Evolutionary conservation across 2,329 filamentous ascomycete species (phyloP).

Genomic region (Ascochyta viciae-villosae): DNA sequence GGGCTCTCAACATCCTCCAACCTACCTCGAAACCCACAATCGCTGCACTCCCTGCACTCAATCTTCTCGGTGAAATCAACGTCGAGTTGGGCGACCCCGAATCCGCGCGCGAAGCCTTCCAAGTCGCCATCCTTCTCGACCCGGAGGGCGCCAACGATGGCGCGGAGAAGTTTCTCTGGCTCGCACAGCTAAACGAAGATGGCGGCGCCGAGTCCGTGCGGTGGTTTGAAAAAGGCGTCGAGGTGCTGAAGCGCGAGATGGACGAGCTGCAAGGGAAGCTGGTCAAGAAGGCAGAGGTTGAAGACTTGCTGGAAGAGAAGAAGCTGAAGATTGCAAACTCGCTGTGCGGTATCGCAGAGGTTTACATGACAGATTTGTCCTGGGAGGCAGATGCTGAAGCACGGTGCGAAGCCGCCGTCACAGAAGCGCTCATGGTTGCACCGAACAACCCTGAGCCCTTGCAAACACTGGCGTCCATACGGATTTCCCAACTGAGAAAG

Average conservation of each 20-base stretch:
- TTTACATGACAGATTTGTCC: slow-evolving; percentile 98
- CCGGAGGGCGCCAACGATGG: slow-evolving; percentile 82
- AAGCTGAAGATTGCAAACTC: slow-evolving; percentile 84
- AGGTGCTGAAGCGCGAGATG: slow-evolving; percentile 75
- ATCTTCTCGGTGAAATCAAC: slow-evolving; percentile 80
- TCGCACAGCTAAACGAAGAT: slow-evolving; percentile 82
- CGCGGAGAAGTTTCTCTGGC: slow-evolving; percentile 91
- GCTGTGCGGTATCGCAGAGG: slow-evolving; percentile 92
- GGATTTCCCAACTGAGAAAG: slow-evolving; percentile 82
- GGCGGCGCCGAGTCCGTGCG: slow-evolving; percentile 66
- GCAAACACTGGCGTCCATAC: slow-evolving; percentile 91
- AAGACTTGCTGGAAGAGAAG: slow-evolving; percentile 66
- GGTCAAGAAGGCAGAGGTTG: slow-evolving; percentile 43
- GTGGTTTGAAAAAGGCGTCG: slow-evolving; percentile 73
- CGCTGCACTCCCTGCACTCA: slow-evolving; percentile 70
- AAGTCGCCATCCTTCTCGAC: slow-evolving; percentile 77
- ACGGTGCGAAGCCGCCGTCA: slow-evolving; percentile 85
- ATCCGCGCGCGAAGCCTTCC: slow-evolving; percentile 74
- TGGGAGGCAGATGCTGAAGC: slow-evolving; percentile 89
- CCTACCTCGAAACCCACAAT: slow-evolving; percentile 45
- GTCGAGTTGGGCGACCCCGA: slow-evolving; percentile 85
- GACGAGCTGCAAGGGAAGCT: slow-evolving; percentile 63
- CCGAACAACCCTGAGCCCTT: slow-evolving; percentile 86
- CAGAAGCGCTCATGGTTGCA: slow-evolving; percentile 85
- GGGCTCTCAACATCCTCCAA: slow-evolving; percentile 59